phyloP scores from a whole-genome alignment of 176 grass and related monocot genomes.

The Panicum miliaceum region DNA sequence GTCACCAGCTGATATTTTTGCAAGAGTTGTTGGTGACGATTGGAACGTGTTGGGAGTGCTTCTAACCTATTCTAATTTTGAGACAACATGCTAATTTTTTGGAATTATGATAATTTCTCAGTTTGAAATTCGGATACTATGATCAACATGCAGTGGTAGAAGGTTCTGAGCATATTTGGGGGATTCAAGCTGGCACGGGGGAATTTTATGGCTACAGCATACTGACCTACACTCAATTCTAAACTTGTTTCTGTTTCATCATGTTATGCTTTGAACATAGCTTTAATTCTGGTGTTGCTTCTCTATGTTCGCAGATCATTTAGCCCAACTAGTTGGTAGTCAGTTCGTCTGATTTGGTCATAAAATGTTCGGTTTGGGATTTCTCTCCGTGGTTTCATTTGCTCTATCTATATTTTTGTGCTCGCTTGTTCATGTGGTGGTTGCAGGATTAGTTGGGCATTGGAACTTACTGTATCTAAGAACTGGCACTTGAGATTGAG shows the following conservation, averaged over 20 bases:
- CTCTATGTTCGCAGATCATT: conserved; percentile 20
- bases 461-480: neutral
- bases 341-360: neutral
- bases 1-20: neutral
- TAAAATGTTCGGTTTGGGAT: neutral
- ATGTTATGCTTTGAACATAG: neutral
- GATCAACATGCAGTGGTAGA: neutral
- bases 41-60: neutral
- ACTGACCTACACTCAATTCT: neutral
- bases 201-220: neutral
- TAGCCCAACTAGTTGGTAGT: neutral
- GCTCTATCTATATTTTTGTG: neutral
- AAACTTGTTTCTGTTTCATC: neutral
- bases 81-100: neutral
- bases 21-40: neutral
- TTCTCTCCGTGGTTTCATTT: neutral
- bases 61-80: neutral
- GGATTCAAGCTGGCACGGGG: neutral
- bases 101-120: neutral
- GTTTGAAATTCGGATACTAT: neutral
- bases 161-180: neutral
- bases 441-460: neutral
- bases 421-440: neutral
- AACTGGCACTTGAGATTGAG: neutral
- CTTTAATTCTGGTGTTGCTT: neutral